Evolutionary conservation across 2,329 filamentous ascomycete species (phyloP).

Genomic region (Colletotrichum chlorophyti): DNA sequence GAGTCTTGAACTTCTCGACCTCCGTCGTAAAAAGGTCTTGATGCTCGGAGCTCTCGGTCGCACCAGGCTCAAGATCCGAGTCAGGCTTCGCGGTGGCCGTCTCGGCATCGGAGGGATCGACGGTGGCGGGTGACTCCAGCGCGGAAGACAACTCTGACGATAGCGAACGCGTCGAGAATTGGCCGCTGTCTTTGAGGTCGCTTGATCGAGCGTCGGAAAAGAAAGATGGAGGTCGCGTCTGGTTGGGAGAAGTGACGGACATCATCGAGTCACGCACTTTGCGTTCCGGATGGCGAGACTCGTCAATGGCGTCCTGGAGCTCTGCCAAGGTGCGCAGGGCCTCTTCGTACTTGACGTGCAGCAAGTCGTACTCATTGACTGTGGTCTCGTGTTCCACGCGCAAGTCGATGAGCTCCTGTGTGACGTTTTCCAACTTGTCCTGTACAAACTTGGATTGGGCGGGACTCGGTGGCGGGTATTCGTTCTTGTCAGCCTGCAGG

Average conservation of each 20-base stretch:
- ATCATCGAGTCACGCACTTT: conserved; percentile 62
- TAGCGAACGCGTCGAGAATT: conserved; percentile 84
- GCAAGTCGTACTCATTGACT: conserved; percentile 78
- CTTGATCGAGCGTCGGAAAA: conserved; percentile 78
- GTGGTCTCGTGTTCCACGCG: conserved; percentile 90
- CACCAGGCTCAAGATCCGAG: conserved; percentile 30
- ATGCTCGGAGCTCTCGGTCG: conserved; percentile 43
- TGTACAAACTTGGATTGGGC: conserved; percentile 86
- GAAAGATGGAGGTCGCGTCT: conserved; percentile 78
- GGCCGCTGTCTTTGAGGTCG: conserved; percentile 70
- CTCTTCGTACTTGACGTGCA: conserved; percentile 90
- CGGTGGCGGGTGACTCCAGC: conserved; percentile 75
- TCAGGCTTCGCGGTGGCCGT: conserved; percentile 53
- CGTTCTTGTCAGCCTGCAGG: conserved; percentile 29
- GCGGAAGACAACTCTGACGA: conserved; percentile 93
- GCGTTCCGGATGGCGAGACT: conserved; percentile 69
- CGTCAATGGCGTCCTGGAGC: conserved; percentile 84
- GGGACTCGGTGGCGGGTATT: conserved; percentile 67
- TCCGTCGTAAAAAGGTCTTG: conserved; percentile 63
- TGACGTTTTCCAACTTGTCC: conserved; percentile 91
- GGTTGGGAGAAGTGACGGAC: conserved; percentile 56
- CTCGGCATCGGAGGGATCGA: conserved; percentile 68
- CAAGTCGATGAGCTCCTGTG: conserved; percentile 89
- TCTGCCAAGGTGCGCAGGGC: conserved; percentile 82
- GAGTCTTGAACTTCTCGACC: conserved; percentile 71